These are phyloP conservation scores for Penicillium sp. DNA, from an alignment of 2,329 filamentous ascomycete genomes.

Conservation along the genomic window DNA sequence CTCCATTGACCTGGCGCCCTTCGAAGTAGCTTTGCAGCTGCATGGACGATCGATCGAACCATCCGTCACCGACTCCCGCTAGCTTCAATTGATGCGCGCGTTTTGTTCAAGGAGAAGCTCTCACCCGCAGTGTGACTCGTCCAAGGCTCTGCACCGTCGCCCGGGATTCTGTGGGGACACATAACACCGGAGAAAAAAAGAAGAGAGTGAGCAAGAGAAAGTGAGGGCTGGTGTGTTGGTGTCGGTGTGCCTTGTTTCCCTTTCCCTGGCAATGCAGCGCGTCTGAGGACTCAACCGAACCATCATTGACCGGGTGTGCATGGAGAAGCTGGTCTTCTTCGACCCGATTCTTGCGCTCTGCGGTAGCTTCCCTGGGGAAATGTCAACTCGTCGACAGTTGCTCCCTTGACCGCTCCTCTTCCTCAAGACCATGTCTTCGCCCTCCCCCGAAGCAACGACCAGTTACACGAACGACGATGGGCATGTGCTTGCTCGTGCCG, in stretches of 20 bases:
- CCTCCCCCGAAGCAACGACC: constrained; percentile 21
- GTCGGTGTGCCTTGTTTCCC: constrained; percentile 8
- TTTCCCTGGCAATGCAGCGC: constrained; percentile 21
- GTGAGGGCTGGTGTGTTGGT: background rate
- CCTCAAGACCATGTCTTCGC: constrained; percentile 35
- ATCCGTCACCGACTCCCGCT: constrained; percentile 8
- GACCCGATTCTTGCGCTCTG: constrained; percentile 24
- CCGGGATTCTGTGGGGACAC: background rate
- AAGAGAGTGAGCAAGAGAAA: background rate
- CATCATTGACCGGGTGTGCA: constrained; percentile 27
- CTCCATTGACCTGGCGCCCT: constrained; percentile 20
- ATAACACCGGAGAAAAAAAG: background rate
- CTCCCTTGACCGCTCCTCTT: constrained; percentile 21
- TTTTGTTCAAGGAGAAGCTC: background rate
- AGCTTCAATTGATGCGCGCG: constrained; percentile 7
- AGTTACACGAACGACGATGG: constrained; percentile 28
- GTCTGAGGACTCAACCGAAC: constrained; percentile 11
- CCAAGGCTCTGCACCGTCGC: background rate
- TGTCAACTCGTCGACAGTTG: constrained; percentile 27
- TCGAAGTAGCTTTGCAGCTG: constrained; percentile 11
- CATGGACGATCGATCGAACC: constrained; percentile 21
- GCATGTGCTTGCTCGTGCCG: constrained; percentile 50
- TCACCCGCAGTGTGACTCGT: constrained; percentile 13
- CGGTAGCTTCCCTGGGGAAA: constrained; percentile 26
- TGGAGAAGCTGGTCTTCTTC: constrained; percentile 46